Conservation (phyloP, 2,329 filamentous ascomycete species). For the Nemania abortiva region DNA sequence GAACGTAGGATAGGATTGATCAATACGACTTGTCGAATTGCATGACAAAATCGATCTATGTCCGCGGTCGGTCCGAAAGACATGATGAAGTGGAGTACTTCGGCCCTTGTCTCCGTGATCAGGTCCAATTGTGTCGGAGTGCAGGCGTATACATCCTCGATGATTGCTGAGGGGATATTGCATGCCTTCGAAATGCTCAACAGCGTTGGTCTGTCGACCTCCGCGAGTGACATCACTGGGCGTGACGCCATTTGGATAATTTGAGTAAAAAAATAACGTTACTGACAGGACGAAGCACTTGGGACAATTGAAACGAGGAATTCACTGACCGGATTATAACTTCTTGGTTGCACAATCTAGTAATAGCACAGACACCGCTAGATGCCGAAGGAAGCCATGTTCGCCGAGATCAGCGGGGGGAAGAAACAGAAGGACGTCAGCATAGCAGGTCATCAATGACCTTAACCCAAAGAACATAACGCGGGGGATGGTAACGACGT, state of each 20-base stretch:
- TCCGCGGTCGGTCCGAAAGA: conserved; percentile 11
- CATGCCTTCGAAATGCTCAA: conserved; percentile 29
- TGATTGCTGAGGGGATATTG: conserved; percentile 13
- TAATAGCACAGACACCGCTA: background rate
- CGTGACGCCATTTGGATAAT: background rate
- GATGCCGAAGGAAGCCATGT: background rate
- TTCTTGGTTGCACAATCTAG: background rate
- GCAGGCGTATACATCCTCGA: conserved; percentile 39
- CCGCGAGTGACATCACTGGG: conserved; percentile 16
- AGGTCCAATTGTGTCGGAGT: conserved; percentile 35
- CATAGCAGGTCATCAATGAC: too few species aligned
- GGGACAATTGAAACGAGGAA: background rate
- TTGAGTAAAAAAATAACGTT: background rate
- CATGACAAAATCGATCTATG: conserved; percentile 32
- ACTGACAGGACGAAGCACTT: background rate
- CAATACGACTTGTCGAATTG: conserved; percentile 28
- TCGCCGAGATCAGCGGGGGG: background rate
- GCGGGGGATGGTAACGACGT: background rate
- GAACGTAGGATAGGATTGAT: conserved; percentile 36
- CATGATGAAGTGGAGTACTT: conserved; percentile 22
- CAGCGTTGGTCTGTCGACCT: conserved; percentile 19
- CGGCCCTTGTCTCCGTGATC: conserved; percentile 25
- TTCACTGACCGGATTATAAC: background rate
- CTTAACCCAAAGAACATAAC: background rate
- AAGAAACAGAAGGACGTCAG: background rate